Percentiles rank a stretch among this genome's conserved stretches.
These are phyloP conservation scores for Penicillium oxalicum DNA, from an alignment of 2,329 filamentous ascomycete genomes.

Conservation along the genomic window DNA sequence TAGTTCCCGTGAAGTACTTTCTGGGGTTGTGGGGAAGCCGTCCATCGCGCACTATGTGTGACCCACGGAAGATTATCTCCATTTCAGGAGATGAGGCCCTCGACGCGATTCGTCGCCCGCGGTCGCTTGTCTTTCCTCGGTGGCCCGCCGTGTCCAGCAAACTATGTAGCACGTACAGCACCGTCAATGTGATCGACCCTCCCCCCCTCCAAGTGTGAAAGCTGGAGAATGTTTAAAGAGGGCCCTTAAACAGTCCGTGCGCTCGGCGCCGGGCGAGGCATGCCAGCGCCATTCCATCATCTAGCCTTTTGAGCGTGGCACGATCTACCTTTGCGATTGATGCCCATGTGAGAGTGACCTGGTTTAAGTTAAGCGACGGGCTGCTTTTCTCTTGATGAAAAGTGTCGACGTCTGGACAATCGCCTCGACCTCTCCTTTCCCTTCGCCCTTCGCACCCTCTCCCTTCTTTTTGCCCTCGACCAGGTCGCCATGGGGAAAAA, in stretches of 20 bases:
- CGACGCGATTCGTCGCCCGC: neutral
- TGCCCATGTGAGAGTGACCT: no score
- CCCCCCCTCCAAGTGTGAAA: neutral
- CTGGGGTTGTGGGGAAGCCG: neutral
- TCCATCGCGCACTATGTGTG: neutral
- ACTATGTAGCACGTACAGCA: neutral
- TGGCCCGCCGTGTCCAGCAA: neutral
- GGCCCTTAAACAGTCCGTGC: neutral
- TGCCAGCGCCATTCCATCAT: neutral
- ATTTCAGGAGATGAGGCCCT: neutral
- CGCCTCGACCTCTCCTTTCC: neutral
- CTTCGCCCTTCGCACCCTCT: neutral
- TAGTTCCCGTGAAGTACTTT: neutral
- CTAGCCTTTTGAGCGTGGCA: neutral
- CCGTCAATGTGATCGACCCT: no score
- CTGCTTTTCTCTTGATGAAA: neutral
- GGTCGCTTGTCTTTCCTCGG: neutral
- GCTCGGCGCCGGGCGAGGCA: neutral
- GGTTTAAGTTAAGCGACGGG: no score
- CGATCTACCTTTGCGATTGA: no score
- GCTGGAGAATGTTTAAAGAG: neutral
- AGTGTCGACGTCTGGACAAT: no score
- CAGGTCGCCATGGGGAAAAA: slow-evolving; percentile 19
- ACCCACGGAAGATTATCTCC: slow-evolving; percentile 1
- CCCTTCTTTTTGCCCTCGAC: neutral